These are phyloP conservation scores for Cairneyella variabilis DNA, from an alignment of 495 filamentous ascomycete species.

Conservation along the genomic window DNA sequence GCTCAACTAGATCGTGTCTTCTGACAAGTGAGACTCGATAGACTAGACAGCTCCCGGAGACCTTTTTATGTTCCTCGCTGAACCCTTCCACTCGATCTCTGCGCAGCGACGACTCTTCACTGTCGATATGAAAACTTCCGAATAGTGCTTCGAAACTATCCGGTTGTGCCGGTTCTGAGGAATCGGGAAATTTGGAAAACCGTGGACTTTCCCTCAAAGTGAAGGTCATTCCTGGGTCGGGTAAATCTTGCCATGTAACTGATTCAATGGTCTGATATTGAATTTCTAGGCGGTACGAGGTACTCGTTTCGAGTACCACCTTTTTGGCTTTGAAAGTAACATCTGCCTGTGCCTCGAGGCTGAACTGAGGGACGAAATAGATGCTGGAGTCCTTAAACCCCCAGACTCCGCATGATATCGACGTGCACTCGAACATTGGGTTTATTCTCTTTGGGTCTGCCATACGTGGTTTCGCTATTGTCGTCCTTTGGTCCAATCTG, in stretches of 20 bases:
- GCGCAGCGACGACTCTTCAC: conserved; percentile 27
- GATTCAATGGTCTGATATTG: conserved; percentile 31
- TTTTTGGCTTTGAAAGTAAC: conserved; percentile 41
- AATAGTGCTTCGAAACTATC: conserved; percentile 8
- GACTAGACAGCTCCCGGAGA: conserved; percentile 29
- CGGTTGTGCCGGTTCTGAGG: conserved; percentile 16
- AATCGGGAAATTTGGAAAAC: conserved; percentile 16
- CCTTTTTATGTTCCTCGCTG: conserved; percentile 14
- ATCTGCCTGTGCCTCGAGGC: conserved; percentile 26
- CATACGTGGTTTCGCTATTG: too few relatives aligned
- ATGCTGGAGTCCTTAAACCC: conserved; percentile 34
- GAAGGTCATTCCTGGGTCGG: conserved; percentile 32
- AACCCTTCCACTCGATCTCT: conserved; percentile 26
- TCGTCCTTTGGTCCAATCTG: too few relatives aligned
- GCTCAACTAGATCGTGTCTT: conserved; percentile 17
- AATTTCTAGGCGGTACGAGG: conserved; percentile 32
- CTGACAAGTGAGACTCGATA: too few relatives aligned
- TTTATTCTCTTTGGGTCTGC: too few relatives aligned
- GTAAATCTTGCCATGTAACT: conserved; percentile 30
- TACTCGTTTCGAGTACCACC: conserved; percentile 30
- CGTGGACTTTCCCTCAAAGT: conserved; percentile 26
- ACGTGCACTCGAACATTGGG: conserved; percentile 32
- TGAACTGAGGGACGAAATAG: conserved; percentile 43
- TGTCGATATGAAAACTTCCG: conserved; percentile 8
- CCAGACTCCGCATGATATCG: conserved; percentile 48